These are phyloP conservation scores for Cucurbita maxima DNA, from an alignment of 306 rosid genomes.

Conservation along the genomic window DNA sequence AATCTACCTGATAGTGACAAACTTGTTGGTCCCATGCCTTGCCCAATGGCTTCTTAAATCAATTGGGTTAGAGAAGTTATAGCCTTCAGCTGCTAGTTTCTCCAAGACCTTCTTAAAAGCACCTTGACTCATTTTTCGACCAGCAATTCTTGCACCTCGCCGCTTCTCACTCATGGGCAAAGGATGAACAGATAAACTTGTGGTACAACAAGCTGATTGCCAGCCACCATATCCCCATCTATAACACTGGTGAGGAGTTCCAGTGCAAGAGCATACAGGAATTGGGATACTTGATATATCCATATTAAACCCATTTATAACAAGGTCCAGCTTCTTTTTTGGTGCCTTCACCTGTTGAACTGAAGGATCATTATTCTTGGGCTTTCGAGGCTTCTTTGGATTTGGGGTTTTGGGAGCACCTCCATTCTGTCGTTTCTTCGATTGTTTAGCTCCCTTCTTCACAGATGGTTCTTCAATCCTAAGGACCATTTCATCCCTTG, in stretches of 20 bases:
- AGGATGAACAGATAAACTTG: constrained; percentile 70
- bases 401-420: constrained; percentile 59
- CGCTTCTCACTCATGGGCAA: constrained; percentile 95
- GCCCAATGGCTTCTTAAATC: constrained; percentile 96
- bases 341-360: constrained; percentile 63
- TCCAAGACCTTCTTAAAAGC: constrained; percentile 97
- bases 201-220: constrained; percentile 99
- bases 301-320: constrained; percentile 69
- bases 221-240: constrained; percentile 99
- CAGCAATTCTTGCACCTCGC: constrained; percentile 96
- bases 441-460: constrained; percentile 40
- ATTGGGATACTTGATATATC: constrained; percentile 76
- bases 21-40: constrained; percentile 97
- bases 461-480: constrained; percentile 41
- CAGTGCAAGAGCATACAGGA: constrained; percentile 94
- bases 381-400: constrained; percentile 65
- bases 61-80: constrained; percentile 77
- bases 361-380: constrained; percentile 40
- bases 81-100: constrained; percentile 90
- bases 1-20: constrained; percentile 86
- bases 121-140: constrained; percentile 97
- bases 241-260: constrained; percentile 76
- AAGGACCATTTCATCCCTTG: constrained; percentile 50
- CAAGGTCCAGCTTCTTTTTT: constrained; percentile 65
- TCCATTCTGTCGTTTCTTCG: constrained; percentile 54